Evolutionary conservation across 1,284 basidiomycete species (phyloP).

Genomic region (Phaffia rhodozyma): DNA sequence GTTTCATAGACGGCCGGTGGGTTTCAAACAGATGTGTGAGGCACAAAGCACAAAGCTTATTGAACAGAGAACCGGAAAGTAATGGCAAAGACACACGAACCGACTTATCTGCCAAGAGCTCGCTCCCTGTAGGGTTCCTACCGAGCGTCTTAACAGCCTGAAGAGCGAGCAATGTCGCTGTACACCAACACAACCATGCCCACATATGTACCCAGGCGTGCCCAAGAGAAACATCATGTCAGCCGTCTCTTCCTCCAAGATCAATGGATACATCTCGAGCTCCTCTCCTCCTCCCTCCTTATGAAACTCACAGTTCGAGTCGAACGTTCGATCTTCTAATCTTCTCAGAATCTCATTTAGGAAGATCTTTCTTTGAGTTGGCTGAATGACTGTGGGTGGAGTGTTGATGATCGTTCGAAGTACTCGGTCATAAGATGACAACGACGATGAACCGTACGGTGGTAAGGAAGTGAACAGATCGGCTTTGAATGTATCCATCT

Average conservation of each 20-base stretch:
- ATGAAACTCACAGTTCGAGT: neutral
- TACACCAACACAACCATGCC: neutral
- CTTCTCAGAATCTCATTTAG: neutral
- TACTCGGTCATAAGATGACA: neutral
- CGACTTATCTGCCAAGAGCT: constrained; percentile 40
- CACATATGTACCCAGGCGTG: neutral
- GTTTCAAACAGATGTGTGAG: neutral
- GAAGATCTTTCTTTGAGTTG: neutral
- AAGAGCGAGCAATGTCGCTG: constrained; percentile 38
- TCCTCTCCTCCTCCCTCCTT: neutral
- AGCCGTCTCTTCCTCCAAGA: neutral
- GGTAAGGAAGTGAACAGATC: neutral
- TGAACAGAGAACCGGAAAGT: neutral
- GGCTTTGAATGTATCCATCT: neutral
- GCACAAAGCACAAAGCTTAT: no score
- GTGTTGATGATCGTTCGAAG: constrained; percentile 2
- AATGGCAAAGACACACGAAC: neutral
- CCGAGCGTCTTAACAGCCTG: constrained; percentile 63
- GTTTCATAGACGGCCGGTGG: neutral
- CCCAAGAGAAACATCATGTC: neutral
- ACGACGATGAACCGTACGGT: neutral
- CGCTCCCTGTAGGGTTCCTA: constrained; percentile 55
- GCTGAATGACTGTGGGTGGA: constrained; percentile 8
- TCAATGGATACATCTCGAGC: neutral
- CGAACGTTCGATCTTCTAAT: neutral